A percentile compares a stretch with the other conserved stretches of the same genome.
These are phyloP conservation scores for Hygrocybe punicea DNA, from an alignment of 768 basidiomycete genomes.

Conservation along the genomic window DNA sequence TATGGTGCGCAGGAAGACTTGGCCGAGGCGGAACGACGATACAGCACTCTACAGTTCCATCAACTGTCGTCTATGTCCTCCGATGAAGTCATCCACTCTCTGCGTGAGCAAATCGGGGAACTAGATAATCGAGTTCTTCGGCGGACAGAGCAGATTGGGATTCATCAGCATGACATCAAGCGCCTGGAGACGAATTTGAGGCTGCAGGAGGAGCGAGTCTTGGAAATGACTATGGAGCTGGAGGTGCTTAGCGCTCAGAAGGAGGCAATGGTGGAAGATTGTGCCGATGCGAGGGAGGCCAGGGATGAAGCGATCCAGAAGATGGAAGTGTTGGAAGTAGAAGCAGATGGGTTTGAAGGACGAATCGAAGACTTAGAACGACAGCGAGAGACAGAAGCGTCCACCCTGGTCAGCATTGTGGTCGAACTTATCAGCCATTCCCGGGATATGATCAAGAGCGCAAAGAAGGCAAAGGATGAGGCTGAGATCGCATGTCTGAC, in stretches of 20 bases:
- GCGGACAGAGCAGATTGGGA: constrained; percentile 69
- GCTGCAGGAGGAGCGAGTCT: constrained; percentile 70
- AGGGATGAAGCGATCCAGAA: constrained; percentile 59
- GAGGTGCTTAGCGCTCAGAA: constrained; percentile 65
- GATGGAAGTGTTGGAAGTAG: constrained; percentile 61
- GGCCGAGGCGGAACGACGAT: constrained; percentile 54
- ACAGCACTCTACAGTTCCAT: constrained; percentile 58
- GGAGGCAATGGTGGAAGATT: constrained; percentile 81
- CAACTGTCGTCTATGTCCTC: constrained; percentile 64
- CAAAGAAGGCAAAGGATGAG: constrained; percentile 5
- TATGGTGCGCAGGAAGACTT: constrained; percentile 51
- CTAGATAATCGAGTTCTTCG: constrained; percentile 63
- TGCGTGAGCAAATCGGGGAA: constrained; percentile 65
- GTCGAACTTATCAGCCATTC: constrained; percentile 35
- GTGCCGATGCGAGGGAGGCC: constrained; percentile 70
- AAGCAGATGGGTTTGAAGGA: constrained; percentile 42
- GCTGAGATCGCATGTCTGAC: not conserved
- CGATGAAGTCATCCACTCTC: constrained; percentile 49
- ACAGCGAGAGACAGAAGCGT: constrained; percentile 8
- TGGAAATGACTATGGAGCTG: constrained; percentile 66
- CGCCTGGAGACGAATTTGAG: constrained; percentile 71
- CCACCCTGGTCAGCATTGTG: constrained; percentile 27
- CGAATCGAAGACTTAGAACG: not conserved
- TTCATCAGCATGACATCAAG: constrained; percentile 76
- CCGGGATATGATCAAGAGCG: constrained; percentile 18